Base-by-base conservation (phyloP, 768 basidiomycete genomes). In the Suillus occidentalis region DNA sequence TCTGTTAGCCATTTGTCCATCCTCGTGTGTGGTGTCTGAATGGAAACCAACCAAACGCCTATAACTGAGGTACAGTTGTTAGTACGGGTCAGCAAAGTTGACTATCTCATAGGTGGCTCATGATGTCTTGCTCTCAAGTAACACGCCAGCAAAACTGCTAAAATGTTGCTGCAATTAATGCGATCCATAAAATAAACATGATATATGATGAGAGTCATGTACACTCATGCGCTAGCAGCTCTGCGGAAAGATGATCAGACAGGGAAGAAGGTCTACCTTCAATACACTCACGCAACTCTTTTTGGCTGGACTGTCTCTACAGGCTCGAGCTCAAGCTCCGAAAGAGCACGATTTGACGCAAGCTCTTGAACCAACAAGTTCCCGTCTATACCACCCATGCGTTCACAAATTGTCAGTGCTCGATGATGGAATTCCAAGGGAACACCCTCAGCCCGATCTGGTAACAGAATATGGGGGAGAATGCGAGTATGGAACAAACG, bases 401-500 rank as follows among this genome's bases (percentile, higher is more conserved):
- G 70, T 25, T 77, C 73, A 60, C 73, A 74, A 28, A 76, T 72
- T 14, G 45, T 63, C 43, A 68, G 42, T 2, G 74, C 76, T 45
- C 63, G 64, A 18, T 56, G 56, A 60, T 77, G 76, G 60, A 74
- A 74, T 66, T 78, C 76, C 22, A 67, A 68, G 10, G 77, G 77
- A 40, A 77, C 66, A 4, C 74, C 76, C 6, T 69, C 66, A 18
- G 72, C 71, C 60, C 64, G 67, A 56, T 64, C 72, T 18, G 74
- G 71, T 7, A 74, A 66, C 16, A 78, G 66, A 50, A 77, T 66
- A 60, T 77, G 71, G 12, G 76, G 76, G 40, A 77, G 74, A 63
- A 77, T 69, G 39, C 76, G 76, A n/a, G 76, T 77, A 66, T 77
- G 76, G 67, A 77, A 77, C 61, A 77, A 61, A 56, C 59, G 72